Evolutionary conservation across 805 yeast genomes (phyloP).

Genomic region (Hanseniaspora occidentalis): DNA sequence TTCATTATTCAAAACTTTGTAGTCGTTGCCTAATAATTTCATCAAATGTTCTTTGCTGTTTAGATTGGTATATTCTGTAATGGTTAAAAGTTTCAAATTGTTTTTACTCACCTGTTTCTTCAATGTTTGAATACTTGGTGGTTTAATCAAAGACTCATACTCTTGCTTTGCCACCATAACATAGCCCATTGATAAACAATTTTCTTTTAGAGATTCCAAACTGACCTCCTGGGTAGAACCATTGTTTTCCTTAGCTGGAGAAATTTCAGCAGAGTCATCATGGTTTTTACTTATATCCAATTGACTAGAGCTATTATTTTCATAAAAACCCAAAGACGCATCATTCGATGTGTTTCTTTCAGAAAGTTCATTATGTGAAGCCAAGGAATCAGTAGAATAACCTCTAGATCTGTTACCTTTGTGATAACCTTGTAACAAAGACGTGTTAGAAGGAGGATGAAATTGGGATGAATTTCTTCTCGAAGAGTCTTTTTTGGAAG

Average conservation of each 20-base stretch:
- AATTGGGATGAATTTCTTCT: not conserved
- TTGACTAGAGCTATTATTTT: no score
- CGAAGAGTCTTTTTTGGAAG: not conserved
- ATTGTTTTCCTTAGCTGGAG: no score
- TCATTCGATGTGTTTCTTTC: not conserved
- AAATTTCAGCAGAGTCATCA: no score
- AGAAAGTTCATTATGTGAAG: not conserved
- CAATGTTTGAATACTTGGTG: not conserved
- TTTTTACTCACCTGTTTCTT: not conserved
- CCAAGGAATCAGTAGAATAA: not conserved
- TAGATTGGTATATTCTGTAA: not conserved
- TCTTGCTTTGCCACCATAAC: conserved; percentile 7
- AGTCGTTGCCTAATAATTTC: not conserved
- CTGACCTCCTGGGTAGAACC: not conserved
- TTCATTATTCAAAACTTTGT: not conserved
- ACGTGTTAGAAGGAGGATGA: not conserved
- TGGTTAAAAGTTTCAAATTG: not conserved
- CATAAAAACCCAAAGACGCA: no score
- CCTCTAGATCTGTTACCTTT: not conserved
- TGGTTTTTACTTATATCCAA: no score
- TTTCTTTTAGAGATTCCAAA: conserved; percentile 7
- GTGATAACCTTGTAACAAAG: not conserved
- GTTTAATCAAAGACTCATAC: conserved; percentile 1
- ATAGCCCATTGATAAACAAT: conserved; percentile 11
- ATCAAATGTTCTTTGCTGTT: not conserved